Evolutionary conservation across 192 early-diverging fungal species (phyloP), one percentile per base, ranked within the genome.

Genomic region (Phlyctochytrium bullatum): DNA sequence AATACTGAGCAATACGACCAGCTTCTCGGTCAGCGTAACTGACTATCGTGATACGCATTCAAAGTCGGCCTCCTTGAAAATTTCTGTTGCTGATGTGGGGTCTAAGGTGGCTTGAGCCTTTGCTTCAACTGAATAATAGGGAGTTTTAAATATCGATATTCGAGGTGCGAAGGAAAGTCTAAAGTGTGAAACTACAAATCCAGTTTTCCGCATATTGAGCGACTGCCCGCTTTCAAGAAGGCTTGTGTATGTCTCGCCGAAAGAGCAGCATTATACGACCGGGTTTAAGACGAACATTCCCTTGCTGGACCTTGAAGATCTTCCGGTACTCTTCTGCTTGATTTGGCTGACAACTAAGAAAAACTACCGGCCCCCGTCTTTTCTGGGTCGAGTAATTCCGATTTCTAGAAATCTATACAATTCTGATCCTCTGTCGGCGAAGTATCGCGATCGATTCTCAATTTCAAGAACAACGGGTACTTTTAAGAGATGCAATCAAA

Each of bases 311-410:
- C 40, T 71, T 62, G 25, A 65, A 59, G 31, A 1, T 36, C 63
- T 71, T 24, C 69, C 69, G 2, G 69, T 73, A 4, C 23, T 51
- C 72, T 51, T 83, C 79, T 17, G 72, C 71, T 60, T 73, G 75
- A 64, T 85, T 82, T 33, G 74, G 57, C 25, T 71, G 57, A 34
- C 81, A 78, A 68, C 80, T 66, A 28, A 72, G 70, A 36, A 53
- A 10, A 72, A 72, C 36, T 72, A 72, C 34, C 30, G 70, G 23
- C 70, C 70, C 2, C 70, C 70, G 2, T 72, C 70, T 4, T 27
- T 24, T 36, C 47, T 72, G 1, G 70, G 70, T 20, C 40, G 16
- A 28, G 57, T 58, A 10, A 53, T 72, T n/a, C 70, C 70, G n/a
- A 65, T 61, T 4, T 51, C 63, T 12, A 0, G 2, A 27, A 72